These are phyloP conservation scores for Coccomyxa sp. DNA, from an alignment of 139 green algal species.

Conservation along the genomic window DNA sequence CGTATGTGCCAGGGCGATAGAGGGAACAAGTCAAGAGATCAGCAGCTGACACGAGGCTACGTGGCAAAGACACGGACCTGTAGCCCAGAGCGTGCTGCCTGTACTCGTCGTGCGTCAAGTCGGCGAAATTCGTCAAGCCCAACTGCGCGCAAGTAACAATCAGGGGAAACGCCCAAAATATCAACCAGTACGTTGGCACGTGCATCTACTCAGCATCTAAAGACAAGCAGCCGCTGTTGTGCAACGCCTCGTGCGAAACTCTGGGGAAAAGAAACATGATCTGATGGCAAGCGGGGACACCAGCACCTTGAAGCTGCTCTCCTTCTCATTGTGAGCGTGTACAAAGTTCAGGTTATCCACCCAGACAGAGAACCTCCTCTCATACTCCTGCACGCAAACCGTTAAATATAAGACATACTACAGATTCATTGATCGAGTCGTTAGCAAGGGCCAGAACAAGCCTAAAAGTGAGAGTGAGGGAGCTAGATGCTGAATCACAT, in stretches of 20 bases:
- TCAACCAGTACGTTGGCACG: not conserved
- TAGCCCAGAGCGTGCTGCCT: constrained; percentile 59
- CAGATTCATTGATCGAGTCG: not conserved
- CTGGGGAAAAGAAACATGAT: too few species aligned
- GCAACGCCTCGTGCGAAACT: too few species aligned
- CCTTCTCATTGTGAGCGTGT: constrained; percentile 64
- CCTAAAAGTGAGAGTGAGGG: too few species aligned
- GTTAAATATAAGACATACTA: not conserved
- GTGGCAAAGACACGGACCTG: not conserved
- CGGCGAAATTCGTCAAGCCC: constrained; percentile 76
- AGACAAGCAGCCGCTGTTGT: not conserved
- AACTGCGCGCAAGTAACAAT: constrained; percentile 40
- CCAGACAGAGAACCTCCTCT: constrained; percentile 66
- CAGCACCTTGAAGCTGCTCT: constrained; percentile 49
- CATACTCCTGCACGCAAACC: constrained; percentile 43
- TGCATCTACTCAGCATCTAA: not conserved
- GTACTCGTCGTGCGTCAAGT: constrained; percentile 89
- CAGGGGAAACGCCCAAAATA: not conserved
- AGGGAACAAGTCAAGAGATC: not conserved
- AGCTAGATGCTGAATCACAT: too few species aligned
- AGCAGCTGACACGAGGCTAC: not conserved
- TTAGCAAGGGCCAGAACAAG: not conserved
- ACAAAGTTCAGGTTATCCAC: constrained; percentile 78
- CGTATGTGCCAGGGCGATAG: not conserved
- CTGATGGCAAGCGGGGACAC: too few species aligned